Evolutionary conservation across 2,329 filamentous ascomycete species (phyloP), one percentile per base, ranked within the genome.

Genomic region (Trichophyton schoenleinii): DNA sequence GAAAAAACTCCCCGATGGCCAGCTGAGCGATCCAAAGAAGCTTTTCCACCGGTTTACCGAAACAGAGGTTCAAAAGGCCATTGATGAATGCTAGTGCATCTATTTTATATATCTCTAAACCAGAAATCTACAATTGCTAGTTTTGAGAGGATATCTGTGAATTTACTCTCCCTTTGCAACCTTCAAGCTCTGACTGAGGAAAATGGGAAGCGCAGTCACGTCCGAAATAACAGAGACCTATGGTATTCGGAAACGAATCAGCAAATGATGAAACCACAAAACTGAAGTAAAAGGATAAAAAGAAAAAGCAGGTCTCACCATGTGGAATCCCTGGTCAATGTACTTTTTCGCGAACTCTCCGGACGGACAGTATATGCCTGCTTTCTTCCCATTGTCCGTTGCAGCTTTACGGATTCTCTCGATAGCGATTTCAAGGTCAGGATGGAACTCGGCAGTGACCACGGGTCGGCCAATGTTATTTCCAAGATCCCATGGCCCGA

Each of bases 1-100:
- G 41, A 80, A 70, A 69, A 74, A 69, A 63, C 63, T 71, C 57
- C 66, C 72, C 25, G 70, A 75, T 58, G 82, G 82, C 63, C 74
- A 84, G 3, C 18, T 22, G 18, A 83, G 83, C 73, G 83, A 86
- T 67, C 78, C 72, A 11, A 74, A 78, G 63, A 86, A 86, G 70
- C 72, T 86, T 36, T 85, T 85, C 76, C 83, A 86, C 71, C 78
- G 83, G 25, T 84, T 83, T 71, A 81, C 79, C 5, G 79, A 81
- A 67, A 74, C 78, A 49, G 79, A 86, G 63, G 76, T 86, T 8
- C 75, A 81, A 63, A 73, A 74, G 57, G 67, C 79, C 57, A 81
- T 86, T 68, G 77, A 83, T 58, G 75, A 81, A 20, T 58, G 55
- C 9, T 44, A 58, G 55, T 11, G 13, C 15, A 52, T 52, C 0